Percentiles rank a stretch among this genome's conserved stretches.
Conservation (phyloP, 176 grass and related monocot genomes). For the Zea luxurians region DNA sequence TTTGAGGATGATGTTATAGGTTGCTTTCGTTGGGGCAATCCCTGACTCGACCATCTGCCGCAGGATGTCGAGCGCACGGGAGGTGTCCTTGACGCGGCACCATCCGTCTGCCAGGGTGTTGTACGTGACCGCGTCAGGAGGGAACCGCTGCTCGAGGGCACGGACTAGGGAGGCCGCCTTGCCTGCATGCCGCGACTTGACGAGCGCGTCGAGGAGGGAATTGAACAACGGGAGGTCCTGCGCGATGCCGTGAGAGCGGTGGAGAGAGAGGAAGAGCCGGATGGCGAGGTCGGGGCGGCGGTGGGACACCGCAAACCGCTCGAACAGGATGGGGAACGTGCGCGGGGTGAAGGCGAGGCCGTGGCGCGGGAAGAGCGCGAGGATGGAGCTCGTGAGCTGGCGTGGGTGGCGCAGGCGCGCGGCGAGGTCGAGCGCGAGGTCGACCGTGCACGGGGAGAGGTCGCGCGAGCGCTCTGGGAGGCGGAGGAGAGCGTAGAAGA, state of each 20-base stretch:
- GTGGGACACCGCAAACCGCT: slow-evolving; percentile 56
- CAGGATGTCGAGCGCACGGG: slow-evolving; percentile 75
- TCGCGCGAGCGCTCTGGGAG: slow-evolving; percentile 48
- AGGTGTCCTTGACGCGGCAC: slow-evolving; percentile 80
- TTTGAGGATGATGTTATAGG: slow-evolving; percentile 87
- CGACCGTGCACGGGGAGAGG: slow-evolving; percentile 57
- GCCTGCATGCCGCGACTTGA: slow-evolving; percentile 62
- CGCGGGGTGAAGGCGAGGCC: slow-evolving; percentile 62
- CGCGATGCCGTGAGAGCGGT: slow-evolving; percentile 51
- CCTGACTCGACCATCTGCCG: slow-evolving; percentile 77
- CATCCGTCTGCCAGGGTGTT: slow-evolving; percentile 88
- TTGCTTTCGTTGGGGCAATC: slow-evolving; percentile 75
- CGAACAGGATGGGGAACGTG: slow-evolving; percentile 77
- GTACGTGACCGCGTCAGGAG: slow-evolving; percentile 65
- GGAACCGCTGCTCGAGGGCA: slow-evolving; percentile 60
- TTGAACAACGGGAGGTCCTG: slow-evolving; percentile 73
- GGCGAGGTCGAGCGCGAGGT: slow-evolving; percentile 80
- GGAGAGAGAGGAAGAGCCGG: slow-evolving; percentile 82
- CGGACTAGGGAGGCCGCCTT: slow-evolving; percentile 80
- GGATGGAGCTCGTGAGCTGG: slow-evolving; percentile 50
- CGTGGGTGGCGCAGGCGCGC: slow-evolving; percentile 61
- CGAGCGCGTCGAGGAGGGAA: slow-evolving; percentile 73
- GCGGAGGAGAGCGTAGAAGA: slow-evolving; percentile 79
- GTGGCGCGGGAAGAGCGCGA: slow-evolving; percentile 59
- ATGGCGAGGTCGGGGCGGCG: slow-evolving; percentile 78